phyloP scores from a whole-genome alignment of 331 rosid species.

The Malus hybrid region DNA sequence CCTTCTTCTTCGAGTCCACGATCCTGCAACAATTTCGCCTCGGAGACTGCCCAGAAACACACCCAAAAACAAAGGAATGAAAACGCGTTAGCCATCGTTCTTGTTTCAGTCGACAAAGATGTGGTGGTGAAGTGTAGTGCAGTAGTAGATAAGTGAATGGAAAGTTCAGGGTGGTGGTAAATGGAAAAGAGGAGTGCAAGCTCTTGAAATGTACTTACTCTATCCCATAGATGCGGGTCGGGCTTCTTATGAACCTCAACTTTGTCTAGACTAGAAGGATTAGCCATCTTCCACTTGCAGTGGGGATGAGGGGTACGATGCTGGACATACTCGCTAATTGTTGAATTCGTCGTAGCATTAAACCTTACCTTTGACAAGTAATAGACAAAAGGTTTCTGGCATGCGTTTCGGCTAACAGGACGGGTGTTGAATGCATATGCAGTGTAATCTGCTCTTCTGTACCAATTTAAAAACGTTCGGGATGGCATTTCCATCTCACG shows the following conservation, averaged over 20 bases:
- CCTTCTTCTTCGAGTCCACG: constrained; percentile 42
- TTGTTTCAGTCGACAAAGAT: neutral
- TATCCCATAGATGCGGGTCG: constrained; percentile 79
- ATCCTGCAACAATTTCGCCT: constrained; percentile 91
- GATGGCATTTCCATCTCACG: constrained; percentile 97
- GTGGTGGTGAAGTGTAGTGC: neutral
- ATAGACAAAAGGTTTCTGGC: constrained; percentile 88
- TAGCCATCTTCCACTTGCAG: constrained; percentile 76
- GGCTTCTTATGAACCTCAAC: constrained; percentile 59
- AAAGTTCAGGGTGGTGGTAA: neutral
- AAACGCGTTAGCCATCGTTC: neutral
- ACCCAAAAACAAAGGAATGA: constrained; percentile 2
- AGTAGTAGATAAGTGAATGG: neutral
- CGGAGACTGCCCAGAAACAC: constrained; percentile 52
- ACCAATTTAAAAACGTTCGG: constrained; percentile 91
- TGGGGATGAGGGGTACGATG: constrained; percentile 54
- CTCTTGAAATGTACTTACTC: constrained; percentile 42
- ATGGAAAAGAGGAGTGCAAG: neutral
- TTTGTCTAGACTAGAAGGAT: constrained; percentile 48
- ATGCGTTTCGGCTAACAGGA: constrained; percentile 73
- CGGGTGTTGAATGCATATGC: constrained; percentile 98
- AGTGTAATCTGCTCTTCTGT: constrained; percentile 80
- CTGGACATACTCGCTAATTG: constrained; percentile 47
- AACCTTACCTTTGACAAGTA: constrained; percentile 51
- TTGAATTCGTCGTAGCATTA: constrained; percentile 35